Conservation (phyloP, 805 yeast species). For the Hanseniaspora nectarophila region DNA sequence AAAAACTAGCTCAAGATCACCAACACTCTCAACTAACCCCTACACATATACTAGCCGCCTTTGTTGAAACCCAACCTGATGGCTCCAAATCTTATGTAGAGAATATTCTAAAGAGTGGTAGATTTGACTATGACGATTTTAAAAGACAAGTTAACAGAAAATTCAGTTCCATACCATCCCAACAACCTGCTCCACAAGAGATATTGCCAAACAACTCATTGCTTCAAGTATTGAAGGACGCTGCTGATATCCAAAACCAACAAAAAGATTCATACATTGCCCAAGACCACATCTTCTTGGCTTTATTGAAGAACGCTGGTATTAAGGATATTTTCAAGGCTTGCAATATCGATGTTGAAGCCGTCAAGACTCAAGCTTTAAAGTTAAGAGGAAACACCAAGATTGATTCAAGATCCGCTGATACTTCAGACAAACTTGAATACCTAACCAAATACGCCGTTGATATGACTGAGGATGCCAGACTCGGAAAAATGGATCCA, state of each 20-base stretch:
- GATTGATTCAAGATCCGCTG: slow-evolving; percentile 89
- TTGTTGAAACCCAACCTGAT: slow-evolving; percentile 51
- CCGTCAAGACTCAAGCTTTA: slow-evolving; percentile 64
- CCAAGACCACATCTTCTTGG: slow-evolving; percentile 83
- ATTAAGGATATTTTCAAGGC: slow-evolving; percentile 64
- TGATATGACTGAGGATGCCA: slow-evolving; percentile 86
- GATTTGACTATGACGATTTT: slow-evolving; percentile 74
- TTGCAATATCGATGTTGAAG: slow-evolving; percentile 51
- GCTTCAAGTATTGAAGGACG: slow-evolving; percentile 60
- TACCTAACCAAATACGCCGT: slow-evolving; percentile 81
- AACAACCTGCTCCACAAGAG: slow-evolving; percentile 78
- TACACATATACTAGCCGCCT: slow-evolving; percentile 83
- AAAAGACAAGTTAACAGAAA: slow-evolving; percentile 71
- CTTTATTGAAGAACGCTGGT: slow-evolving; percentile 66
- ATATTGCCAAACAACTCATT: slow-evolving; percentile 64
- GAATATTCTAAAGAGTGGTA: slow-evolving; percentile 70
- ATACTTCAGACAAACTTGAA: slow-evolving; percentile 72
- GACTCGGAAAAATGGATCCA: slow-evolving; percentile 91
- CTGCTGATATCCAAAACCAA: slow-evolving; percentile 64
- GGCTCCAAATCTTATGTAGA: slow-evolving; percentile 57
- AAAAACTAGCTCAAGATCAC: slow-evolving; percentile 71
- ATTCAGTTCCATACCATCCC: slow-evolving; percentile 75
- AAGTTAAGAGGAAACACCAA: slow-evolving; percentile 79
- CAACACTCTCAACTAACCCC: slow-evolving; percentile 75
- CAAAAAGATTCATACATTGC: slow-evolving; percentile 89